Evolutionary conservation across 805 yeast genomes (phyloP).

Genomic region (Metschnikowia cerradonensis): DNA sequence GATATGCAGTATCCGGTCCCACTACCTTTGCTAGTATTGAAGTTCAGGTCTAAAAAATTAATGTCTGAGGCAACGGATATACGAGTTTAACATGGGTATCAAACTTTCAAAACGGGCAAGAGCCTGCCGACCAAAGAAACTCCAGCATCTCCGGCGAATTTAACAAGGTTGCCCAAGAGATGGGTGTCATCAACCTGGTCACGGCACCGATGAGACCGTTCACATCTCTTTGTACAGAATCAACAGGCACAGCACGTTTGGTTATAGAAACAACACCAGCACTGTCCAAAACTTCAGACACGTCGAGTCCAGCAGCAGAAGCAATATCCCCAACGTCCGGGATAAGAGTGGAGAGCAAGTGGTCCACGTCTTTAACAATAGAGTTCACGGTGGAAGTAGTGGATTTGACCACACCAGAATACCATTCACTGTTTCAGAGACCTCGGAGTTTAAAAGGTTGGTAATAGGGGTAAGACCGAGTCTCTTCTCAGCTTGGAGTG

Average conservation of each 20-base stretch:
- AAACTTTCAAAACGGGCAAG: conserved; percentile 4
- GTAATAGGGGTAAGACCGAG: neutral
- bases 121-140: conserved; percentile 6
- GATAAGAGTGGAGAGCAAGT: conserved; percentile 4
- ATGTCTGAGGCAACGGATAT: neutral
- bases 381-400: neutral
- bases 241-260: neutral
- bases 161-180: conserved; percentile 4
- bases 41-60: neutral
- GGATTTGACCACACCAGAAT: neutral
- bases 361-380: conserved; percentile 1
- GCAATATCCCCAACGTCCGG: conserved; percentile 8
- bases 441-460: neutral
- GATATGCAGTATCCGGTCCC: too few relatives aligned
- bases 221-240: neutral
- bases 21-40: neutral
- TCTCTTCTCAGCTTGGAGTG: neutral
- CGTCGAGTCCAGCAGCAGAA: conserved; percentile 8
- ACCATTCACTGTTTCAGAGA: neutral
- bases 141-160: conserved; percentile 3
- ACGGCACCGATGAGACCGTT: conserved; percentile 1
- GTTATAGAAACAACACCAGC: neutral
- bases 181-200: conserved; percentile 4
- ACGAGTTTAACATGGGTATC: neutral
- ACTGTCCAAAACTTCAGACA: neutral